A percentile compares a stretch with the other conserved stretches of the same genome.
Evolutionary conservation across 306 rosid genomes (phyloP).

Genomic region (Ceratonia siliqua): DNA sequence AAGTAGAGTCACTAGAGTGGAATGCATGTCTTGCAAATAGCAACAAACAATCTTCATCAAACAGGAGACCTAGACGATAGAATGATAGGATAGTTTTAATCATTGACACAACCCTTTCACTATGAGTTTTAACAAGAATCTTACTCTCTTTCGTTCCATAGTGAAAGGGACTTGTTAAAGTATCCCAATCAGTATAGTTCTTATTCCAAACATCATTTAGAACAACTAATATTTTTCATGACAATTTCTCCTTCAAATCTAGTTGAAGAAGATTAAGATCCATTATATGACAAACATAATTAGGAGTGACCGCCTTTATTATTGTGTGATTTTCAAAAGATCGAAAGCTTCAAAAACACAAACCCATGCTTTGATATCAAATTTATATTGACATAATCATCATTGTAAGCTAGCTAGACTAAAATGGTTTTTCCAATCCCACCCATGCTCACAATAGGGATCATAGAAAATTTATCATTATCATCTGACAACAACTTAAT

Average conservation of each 20-base stretch:
- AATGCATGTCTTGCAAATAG: conserved; percentile 23
- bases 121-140: conserved; percentile 29
- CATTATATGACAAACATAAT: background rate
- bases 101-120: background rate
- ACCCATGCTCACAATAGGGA: no score
- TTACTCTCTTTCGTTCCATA: conserved; percentile 1
- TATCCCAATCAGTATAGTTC: background rate
- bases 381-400: background rate
- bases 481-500: no score
- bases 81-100: background rate
- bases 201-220: conserved; percentile 32
- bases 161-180: background rate
- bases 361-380: conserved; percentile 12
- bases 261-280: background rate
- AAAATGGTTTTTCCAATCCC: no score
- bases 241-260: background rate
- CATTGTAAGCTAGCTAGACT: background rate
- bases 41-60: background rate
- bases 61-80: background rate
- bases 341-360: conserved; percentile 1
- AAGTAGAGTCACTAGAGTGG: no score
- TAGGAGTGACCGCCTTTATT: background rate
- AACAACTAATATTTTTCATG: conserved; percentile 4
- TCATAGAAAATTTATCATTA: no score
- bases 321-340: background rate